Conservation (phyloP, 192 early-diverging fungal species). For the Dissophora ornata region DNA sequence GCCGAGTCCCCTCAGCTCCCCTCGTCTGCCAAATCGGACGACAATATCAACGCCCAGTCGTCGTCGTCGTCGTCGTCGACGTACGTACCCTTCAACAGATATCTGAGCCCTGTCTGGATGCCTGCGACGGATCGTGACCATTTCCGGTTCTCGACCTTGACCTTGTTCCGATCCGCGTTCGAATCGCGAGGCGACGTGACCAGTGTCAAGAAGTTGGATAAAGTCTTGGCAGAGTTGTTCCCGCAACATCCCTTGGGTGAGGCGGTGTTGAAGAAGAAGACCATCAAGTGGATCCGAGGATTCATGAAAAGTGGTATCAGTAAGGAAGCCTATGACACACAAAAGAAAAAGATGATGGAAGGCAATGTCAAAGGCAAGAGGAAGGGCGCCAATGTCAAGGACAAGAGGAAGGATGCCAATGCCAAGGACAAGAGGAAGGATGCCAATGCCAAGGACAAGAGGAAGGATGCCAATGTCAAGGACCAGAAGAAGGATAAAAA, state of each 20-base stretch:
- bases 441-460: no score
- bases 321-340: no score
- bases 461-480: no score
- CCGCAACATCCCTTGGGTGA: conserved; percentile 14
- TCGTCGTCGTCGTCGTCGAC: no score
- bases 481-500: no score
- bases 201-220: conserved; percentile 28
- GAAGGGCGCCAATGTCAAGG: neutral
- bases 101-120: neutral
- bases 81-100: conserved; percentile 27
- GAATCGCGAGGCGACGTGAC: conserved; percentile 14
- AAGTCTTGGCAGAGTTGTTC: conserved; percentile 14
- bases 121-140: conserved; percentile 19
- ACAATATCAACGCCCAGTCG: no score
- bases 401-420: neutral
- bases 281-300: neutral
- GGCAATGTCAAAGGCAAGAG: neutral
- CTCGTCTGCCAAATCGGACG: neutral
- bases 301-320: neutral
- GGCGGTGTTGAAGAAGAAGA: neutral
- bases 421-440: conserved; percentile 3
- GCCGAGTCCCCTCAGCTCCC: neutral
- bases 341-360: no score
- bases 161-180: conserved; percentile 32
- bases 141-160: conserved; percentile 32